A percentile compares a stretch with the other conserved stretches of the same genome.
Evolutionary conservation across 1,284 basidiomycete genomes (phyloP).

Genomic region (Boletus sp.): DNA sequence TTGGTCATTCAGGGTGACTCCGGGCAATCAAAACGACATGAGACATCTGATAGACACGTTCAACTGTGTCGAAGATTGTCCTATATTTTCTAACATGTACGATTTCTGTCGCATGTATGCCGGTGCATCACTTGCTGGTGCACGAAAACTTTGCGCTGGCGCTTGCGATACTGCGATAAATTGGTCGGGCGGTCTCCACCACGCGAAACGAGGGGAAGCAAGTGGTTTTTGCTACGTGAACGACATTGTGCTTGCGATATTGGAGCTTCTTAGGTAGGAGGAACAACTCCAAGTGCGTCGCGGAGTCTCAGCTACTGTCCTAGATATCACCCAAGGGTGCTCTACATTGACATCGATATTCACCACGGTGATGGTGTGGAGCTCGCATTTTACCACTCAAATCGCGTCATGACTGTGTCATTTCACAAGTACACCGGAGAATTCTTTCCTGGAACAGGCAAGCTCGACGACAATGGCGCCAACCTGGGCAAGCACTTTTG

Average conservation of each 20-base stretch:
- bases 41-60: conserved; percentile 74
- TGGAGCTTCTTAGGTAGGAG: conserved; percentile 84
- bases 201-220: conserved; percentile 94
- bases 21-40: conserved; percentile 74
- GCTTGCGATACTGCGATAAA: conserved; percentile 96
- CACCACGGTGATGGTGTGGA: conserved; percentile 98
- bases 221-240: conserved; percentile 98
- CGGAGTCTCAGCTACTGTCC: not conserved
- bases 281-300: not conserved
- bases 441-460: conserved; percentile 97
- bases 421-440: conserved; percentile 99
- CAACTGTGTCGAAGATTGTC: conserved; percentile 94
- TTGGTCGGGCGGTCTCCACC: conserved; percentile 96
- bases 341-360: conserved; percentile 97
- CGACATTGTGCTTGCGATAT: conserved; percentile 90
- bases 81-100: conserved; percentile 90
- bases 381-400: conserved; percentile 96
- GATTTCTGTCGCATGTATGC: conserved; percentile 92
- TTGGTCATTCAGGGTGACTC: conserved; percentile 63
- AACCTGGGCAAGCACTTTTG: conserved; percentile 93
- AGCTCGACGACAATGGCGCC: conserved; percentile 87
- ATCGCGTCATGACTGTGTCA: conserved; percentile 97
- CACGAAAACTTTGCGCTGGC: conserved; percentile 80
- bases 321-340: conserved; percentile 86
- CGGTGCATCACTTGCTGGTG: conserved; percentile 88